Evolutionary conservation across 345 rosid genomes (phyloP).

Genomic region (Cardamine occulta): DNA sequence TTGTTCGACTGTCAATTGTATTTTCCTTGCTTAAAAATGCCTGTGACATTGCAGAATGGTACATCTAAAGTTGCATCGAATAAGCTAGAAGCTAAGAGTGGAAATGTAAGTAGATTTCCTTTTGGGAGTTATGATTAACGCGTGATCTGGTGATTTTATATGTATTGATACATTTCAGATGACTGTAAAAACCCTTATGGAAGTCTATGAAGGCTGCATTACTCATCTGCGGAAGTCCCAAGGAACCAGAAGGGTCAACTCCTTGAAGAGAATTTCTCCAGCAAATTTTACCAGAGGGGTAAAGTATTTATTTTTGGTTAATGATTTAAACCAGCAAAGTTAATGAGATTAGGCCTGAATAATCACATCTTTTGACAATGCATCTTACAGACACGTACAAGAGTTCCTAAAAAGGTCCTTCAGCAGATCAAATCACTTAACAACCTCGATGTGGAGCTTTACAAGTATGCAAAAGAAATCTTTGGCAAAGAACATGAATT

Average conservation of each 20-base stretch:
- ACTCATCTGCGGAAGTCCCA: constrained; percentile 66
- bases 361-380: constrained; percentile 10
- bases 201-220: constrained; percentile 71
- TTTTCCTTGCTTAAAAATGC: constrained; percentile 22
- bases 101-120: constrained; percentile 53
- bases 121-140: neutral
- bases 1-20: constrained; percentile 26
- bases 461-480: constrained; percentile 70
- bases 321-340: constrained; percentile 1
- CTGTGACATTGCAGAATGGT: constrained; percentile 39
- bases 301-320: neutral
- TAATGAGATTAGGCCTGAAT: constrained; percentile 11
- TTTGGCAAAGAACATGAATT: constrained; percentile 65
- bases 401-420: constrained; percentile 58
- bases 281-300: constrained; percentile 94
- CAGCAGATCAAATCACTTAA: constrained; percentile 76
- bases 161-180: constrained; percentile 50
- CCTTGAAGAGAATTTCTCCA: constrained; percentile 79
- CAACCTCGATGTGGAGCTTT: constrained; percentile 80
- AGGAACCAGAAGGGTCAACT: constrained; percentile 59
- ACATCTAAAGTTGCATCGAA: constrained; percentile 40
- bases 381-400: constrained; percentile 64
- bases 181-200: constrained; percentile 71
- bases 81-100: constrained; percentile 49
- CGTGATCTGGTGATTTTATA: constrained; percentile 10